Percentiles rank a stretch among this genome's conserved stretches.
phyloP scores from a whole-genome alignment of 371 early-diverging fungal genomes.

The Apophysomyces ossiformis region DNA sequence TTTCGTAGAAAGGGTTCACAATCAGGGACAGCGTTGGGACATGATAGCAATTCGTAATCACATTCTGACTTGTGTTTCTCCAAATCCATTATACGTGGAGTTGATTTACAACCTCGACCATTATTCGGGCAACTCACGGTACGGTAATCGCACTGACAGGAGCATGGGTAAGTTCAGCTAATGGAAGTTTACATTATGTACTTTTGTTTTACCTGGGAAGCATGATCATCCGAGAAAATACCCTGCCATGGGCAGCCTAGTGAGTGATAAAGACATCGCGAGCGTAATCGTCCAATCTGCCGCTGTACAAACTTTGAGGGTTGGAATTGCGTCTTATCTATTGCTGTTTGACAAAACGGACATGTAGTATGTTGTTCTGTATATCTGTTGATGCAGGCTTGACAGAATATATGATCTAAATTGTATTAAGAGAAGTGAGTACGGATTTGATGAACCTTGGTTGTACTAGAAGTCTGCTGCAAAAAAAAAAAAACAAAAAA shows the following conservation, averaged over 20 bases:
- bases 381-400: conserved; percentile 40
- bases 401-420: conserved; percentile 57
- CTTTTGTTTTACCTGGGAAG: conserved; percentile 29
- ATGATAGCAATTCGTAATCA: conserved; percentile 38
- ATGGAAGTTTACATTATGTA: neutral
- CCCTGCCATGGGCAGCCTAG: conserved; percentile 54
- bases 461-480: neutral
- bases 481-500: too few species aligned
- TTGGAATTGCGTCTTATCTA: conserved; percentile 38
- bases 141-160: conserved; percentile 38
- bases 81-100: conserved; percentile 21
- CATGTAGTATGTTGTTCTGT: conserved; percentile 34
- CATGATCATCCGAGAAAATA: conserved; percentile 40
- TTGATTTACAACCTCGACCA: conserved; percentile 42
- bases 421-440: neutral
- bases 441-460: neutral
- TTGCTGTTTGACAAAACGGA: conserved; percentile 29
- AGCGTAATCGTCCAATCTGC: conserved; percentile 48
- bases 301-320: conserved; percentile 53
- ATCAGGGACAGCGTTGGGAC: conserved; percentile 44
- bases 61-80: conserved; percentile 38
- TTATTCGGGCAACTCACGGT: conserved; percentile 41
- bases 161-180: neutral
- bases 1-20: conserved; percentile 48
- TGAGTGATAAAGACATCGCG: conserved; percentile 36